phyloP scores from a whole-genome alignment of 768 basidiomycete genomes.

The Pulveroboletus sp. region DNA sequence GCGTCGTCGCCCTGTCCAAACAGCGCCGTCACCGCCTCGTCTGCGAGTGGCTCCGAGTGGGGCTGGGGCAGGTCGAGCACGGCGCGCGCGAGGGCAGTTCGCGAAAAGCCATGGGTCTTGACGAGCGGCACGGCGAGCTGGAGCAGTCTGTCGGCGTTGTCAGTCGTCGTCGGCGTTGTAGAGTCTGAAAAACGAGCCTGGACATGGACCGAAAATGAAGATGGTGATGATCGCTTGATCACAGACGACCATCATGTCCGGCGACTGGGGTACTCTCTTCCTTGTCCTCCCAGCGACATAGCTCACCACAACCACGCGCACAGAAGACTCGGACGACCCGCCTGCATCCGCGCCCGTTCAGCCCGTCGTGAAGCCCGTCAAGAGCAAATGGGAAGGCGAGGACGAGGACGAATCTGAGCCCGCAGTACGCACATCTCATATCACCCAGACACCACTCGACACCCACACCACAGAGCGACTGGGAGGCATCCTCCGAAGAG shows the following conservation, averaged over 20 bases:
- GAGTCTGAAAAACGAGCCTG: neutral
- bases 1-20: conserved; percentile 73
- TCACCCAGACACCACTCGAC: conserved; percentile 1
- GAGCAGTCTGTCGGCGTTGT: conserved; percentile 36
- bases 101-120: conserved; percentile 68
- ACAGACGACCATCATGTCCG: conserved; percentile 30
- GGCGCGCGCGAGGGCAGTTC: conserved; percentile 63
- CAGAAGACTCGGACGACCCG: conserved; percentile 39
- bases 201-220: conserved; percentile 4
- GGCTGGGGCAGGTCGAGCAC: conserved; percentile 51
- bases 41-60: conserved; percentile 61
- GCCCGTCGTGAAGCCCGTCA: conserved; percentile 32
- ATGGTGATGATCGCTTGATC: neutral
- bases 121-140: conserved; percentile 65
- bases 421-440: conserved; percentile 50
- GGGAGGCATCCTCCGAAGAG: conserved; percentile 83
- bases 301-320: conserved; percentile 22
- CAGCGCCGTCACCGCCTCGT: conserved; percentile 65
- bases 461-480: conserved; percentile 68
- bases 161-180: neutral
- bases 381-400: conserved; percentile 85
- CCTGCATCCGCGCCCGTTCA: conserved; percentile 23
- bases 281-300: neutral
- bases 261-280: conserved; percentile 42
- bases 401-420: conserved; percentile 83